These are phyloP conservation scores for Hymenoscyphus occultus DNA, from an alignment of 2,329 filamentous ascomycete species.

Conservation along the genomic window DNA sequence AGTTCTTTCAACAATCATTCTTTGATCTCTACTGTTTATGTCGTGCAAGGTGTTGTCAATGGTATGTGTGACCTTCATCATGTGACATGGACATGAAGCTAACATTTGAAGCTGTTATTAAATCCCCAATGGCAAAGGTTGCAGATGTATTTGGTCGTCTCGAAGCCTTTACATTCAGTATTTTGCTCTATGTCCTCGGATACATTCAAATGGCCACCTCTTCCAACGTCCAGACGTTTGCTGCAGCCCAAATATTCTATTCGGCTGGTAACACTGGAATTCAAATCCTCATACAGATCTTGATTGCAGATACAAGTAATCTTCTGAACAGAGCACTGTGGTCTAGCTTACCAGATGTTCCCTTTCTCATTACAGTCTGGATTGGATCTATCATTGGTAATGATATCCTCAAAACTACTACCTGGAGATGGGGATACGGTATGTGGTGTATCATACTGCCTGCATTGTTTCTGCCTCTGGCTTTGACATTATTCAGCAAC, in stretches of 20 bases:
- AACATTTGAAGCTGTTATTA: conserved; percentile 48
- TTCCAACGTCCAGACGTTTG: conserved; percentile 56
- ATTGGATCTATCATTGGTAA: conserved; percentile 52
- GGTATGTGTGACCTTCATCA: conserved; percentile 40
- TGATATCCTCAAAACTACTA: conserved; percentile 44
- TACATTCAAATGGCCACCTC: conserved; percentile 65
- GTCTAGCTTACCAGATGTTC: conserved; percentile 43
- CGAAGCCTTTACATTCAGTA: conserved; percentile 44
- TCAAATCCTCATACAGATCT: conserved; percentile 53
- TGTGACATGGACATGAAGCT: conserved; percentile 27
- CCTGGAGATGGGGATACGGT: conserved; percentile 62
- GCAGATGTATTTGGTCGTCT: conserved; percentile 49
- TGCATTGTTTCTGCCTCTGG: conserved; percentile 52
- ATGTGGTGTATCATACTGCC: conserved; percentile 62
- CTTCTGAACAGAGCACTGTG: conserved; percentile 57
- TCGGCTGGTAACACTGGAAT: conserved; percentile 52
- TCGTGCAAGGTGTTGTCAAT: conserved; percentile 43
- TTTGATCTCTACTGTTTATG: conserved; percentile 42
- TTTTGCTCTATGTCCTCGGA: conserved; percentile 45
- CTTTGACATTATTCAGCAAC: conserved; percentile 50
- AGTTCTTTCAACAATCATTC: conserved; percentile 51
- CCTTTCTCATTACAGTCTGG: conserved; percentile 45
- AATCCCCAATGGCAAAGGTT: conserved; percentile 52
- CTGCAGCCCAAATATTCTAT: conserved; percentile 59
- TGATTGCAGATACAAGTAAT: conserved; percentile 65